phyloP scores from a whole-genome alignment of 306 rosid species.

The Macrotyloma uniflorum region DNA sequence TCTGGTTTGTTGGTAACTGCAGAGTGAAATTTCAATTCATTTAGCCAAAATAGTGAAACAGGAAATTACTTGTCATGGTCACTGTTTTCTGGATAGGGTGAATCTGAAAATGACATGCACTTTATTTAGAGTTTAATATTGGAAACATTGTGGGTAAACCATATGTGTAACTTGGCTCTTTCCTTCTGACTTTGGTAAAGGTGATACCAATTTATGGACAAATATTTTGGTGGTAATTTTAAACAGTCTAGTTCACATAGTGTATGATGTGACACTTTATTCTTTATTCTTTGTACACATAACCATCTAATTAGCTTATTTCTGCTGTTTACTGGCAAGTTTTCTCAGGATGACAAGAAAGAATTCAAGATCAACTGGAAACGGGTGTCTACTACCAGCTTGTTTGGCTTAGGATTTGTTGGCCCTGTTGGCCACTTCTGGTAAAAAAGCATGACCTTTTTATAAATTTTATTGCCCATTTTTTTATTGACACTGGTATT shows the following conservation, averaged over 20 bases:
- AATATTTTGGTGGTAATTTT: not conserved
- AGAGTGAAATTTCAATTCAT: slow-evolving; percentile 8
- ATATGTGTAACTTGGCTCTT: slow-evolving; percentile 22
- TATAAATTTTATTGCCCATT: slow-evolving; percentile 1
- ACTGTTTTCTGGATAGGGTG: slow-evolving; percentile 8
- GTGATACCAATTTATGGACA: not conserved
- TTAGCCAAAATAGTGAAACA: slow-evolving; percentile 1
- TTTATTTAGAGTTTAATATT: not conserved
- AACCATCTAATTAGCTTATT: slow-evolving; percentile 3
- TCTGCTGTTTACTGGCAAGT: slow-evolving; percentile 31
- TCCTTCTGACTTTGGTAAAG: slow-evolving; percentile 2
- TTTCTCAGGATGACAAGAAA: slow-evolving; percentile 46
- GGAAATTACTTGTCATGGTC: not conserved
- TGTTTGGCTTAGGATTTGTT: slow-evolving; percentile 65
- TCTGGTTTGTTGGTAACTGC: not conserved
- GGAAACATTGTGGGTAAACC: not conserved
- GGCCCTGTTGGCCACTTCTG: slow-evolving; percentile 74
- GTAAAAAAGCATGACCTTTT: slow-evolving; percentile 43
- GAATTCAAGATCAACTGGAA: slow-evolving; percentile 61
- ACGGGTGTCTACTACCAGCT: slow-evolving; percentile 61
- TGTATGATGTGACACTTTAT: slow-evolving; percentile 11
- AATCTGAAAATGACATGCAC: not conserved
- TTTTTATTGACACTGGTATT: slow-evolving; percentile 27
- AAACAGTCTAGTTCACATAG: slow-evolving; percentile 14
- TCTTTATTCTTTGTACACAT: slow-evolving; percentile 1